A percentile compares a stretch with the other conserved stretches of the same genome.
phyloP scores from a whole-genome alignment of 2,329 filamentous ascomycete species.

The Diaporthe capsici region DNA sequence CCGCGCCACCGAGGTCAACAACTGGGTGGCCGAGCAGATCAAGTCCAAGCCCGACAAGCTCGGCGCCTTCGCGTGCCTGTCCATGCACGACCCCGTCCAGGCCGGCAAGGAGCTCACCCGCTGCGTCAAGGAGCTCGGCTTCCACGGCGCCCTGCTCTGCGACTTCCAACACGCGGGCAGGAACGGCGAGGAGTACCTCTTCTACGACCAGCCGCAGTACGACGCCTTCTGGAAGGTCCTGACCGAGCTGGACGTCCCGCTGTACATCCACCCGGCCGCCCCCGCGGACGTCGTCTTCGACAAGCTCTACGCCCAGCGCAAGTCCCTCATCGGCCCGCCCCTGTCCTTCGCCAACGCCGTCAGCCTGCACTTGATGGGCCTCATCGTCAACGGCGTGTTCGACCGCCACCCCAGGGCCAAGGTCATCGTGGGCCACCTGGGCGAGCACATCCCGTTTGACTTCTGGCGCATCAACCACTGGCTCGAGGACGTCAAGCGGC shows the following conservation, averaged over 20 bases:
- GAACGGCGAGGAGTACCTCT: slow-evolving; percentile 73
- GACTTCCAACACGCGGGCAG: slow-evolving; percentile 71
- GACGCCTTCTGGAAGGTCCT: slow-evolving; percentile 73
- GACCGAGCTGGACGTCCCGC: slow-evolving; percentile 72
- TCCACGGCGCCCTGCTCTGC: slow-evolving; percentile 74
- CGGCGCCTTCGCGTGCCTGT: slow-evolving; percentile 64
- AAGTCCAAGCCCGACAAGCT: slow-evolving; percentile 56
- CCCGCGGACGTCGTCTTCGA: slow-evolving; percentile 60
- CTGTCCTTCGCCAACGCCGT: slow-evolving; percentile 72
- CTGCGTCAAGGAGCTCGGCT: slow-evolving; percentile 70
- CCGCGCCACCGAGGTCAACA: slow-evolving; percentile 59
- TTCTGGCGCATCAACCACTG: slow-evolving; percentile 67
- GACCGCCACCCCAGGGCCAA: slow-evolving; percentile 62
- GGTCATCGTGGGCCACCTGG: slow-evolving; percentile 63
- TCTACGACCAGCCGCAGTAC: slow-evolving; percentile 74
- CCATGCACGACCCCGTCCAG: slow-evolving; percentile 67
- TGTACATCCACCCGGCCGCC: slow-evolving; percentile 74
- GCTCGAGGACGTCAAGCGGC: slow-evolving; percentile 61
- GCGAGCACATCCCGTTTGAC: slow-evolving; percentile 64
- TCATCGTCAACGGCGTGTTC: slow-evolving; percentile 66
- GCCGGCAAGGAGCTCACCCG: slow-evolving; percentile 65
- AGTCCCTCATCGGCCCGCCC: slow-evolving; percentile 72
- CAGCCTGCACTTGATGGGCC: slow-evolving; percentile 68
- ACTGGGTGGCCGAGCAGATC: slow-evolving; percentile 56
- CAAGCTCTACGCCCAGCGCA: slow-evolving; percentile 65